phyloP scores from a whole-genome alignment of 2,329 filamentous ascomycete genomes.

The Ophioceras dolichostomum region DNA sequence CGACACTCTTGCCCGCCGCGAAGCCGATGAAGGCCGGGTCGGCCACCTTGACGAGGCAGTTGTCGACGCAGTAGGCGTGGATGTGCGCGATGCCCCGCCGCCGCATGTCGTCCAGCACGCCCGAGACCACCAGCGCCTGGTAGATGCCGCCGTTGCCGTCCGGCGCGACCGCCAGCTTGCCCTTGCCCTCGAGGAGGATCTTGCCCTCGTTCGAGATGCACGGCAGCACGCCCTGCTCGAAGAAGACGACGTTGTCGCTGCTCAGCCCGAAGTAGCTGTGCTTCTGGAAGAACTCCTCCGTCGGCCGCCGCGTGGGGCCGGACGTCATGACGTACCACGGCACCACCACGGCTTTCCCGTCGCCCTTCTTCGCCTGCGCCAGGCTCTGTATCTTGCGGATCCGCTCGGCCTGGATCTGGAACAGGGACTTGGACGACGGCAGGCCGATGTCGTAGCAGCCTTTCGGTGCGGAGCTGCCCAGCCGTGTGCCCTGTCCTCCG shows the following conservation, averaged over 20 bases:
- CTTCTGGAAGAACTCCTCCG: slow-evolving; percentile 86
- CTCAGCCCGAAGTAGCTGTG: slow-evolving; percentile 84
- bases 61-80: slow-evolving; percentile 96
- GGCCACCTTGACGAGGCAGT: slow-evolving; percentile 97
- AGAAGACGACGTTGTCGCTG: slow-evolving; percentile 78
- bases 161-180: slow-evolving; percentile 84
- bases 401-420: slow-evolving; percentile 94
- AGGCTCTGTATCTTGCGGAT: slow-evolving; percentile 78
- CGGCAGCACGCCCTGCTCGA: slow-evolving; percentile 92
- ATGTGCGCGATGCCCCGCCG: slow-evolving; percentile 87
- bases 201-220: slow-evolving; percentile 97
- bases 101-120: slow-evolving; percentile 77
- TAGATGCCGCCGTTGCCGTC: slow-evolving; percentile 98
- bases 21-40: slow-evolving; percentile 95
- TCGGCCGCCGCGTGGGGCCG: slow-evolving; percentile 80
- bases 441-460: slow-evolving; percentile 96
- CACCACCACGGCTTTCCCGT: slow-evolving; percentile 47
- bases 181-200: slow-evolving; percentile 85
- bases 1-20: slow-evolving; percentile 73
- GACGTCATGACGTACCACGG: slow-evolving; percentile 99
- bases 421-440: slow-evolving; percentile 84
- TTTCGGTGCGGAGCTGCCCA: slow-evolving; percentile 92
- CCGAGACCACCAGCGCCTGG: slow-evolving; percentile 71
- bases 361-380: slow-evolving; percentile 55
- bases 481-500: slow-evolving; percentile 86